Base-by-base conservation (phyloP, 306 rosid genomes). In the Coriaria nepalensis region DNA sequence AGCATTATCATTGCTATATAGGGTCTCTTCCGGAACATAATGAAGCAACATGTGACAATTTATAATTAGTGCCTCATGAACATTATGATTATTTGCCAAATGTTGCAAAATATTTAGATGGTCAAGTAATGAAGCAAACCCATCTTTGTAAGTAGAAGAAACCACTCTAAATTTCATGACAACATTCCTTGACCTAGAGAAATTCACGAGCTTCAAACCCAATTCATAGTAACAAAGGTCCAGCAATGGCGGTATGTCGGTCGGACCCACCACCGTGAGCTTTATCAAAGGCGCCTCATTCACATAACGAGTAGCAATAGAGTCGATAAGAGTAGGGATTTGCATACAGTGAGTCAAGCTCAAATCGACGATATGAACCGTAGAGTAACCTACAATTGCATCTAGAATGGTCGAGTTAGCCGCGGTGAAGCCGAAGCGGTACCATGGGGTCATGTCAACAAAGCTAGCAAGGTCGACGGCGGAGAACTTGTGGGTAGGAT, bases 41-140 rank as follows among this genome's bases (percentile, higher is more conserved):
- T 81, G 98, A 54, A 90, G 95, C 87, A 75, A 73, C 98, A 90
- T 85, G 61, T 90, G 98, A 39, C 95, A 85, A 56, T 90, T 90
- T 2, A 90, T 61, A 8, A 90, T 70, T 33, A 90, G 37, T 4
- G 97, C 95, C 34, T 79, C 93, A 0, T 57, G 56, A 20, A 35
- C 53, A 64, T 5, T 81, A 70, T 0, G 53, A 42, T 14, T 73
- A 76, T 33, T 20, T 20, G 77, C 65, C 35, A 78, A 67, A 36
- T 78, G 68, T 58, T 87, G 93, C 59, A 81, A 59, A 2, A 83
- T 61, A 5, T 20, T 20, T 20, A 90, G 65, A 8, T 90, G 81
- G 57, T 88, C 78, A 33, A 90, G 70, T 37, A 90, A 63, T 49
- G 49, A 39, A 0, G 87, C 66, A 6, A 77, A 90, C 0, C 98